A percentile compares a stretch with the other conserved stretches of the same genome.
Evolutionary conservation across 257 asterid species (phyloP).

Genomic region (Plectranthus barbatus): DNA sequence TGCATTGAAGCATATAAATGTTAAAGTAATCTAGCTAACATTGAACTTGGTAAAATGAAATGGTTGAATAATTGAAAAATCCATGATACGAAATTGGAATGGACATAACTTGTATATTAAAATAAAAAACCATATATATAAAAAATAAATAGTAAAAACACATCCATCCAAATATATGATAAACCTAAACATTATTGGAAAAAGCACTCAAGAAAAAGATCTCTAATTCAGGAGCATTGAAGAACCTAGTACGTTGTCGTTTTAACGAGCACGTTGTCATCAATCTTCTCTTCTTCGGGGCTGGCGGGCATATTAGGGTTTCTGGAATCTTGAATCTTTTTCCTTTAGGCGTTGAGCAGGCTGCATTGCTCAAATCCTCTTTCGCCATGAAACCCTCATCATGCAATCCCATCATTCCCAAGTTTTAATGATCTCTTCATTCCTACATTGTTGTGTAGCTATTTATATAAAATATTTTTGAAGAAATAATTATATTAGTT

Average conservation of each 20-base stretch:
- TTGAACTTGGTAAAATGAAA: too few relatives aligned
- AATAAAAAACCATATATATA: too few relatives aligned
- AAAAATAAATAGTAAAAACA: too few relatives aligned
- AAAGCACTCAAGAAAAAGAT: conserved; percentile 31
- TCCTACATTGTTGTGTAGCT: not conserved
- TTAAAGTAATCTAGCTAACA: too few relatives aligned
- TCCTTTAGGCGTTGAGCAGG: conserved; percentile 41
- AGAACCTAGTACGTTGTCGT: conserved; percentile 15
- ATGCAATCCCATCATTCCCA: not conserved
- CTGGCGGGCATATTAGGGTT: conserved; percentile 36
- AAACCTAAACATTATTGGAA: conserved; percentile 5
- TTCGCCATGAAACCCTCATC: conserved; percentile 7
- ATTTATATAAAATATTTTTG: not conserved
- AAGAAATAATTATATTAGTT: not conserved
- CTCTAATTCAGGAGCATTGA: conserved; percentile 42
- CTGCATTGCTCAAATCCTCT: not conserved
- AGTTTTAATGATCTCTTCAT: not conserved
- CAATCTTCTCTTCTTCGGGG: conserved; percentile 49
- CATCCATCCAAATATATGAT: not conserved
- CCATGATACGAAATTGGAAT: too few relatives aligned
- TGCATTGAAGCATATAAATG: too few relatives aligned
- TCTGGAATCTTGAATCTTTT: conserved; percentile 35
- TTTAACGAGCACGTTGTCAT: conserved; percentile 11
- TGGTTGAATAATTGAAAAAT: too few relatives aligned
- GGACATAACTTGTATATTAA: too few relatives aligned